These are phyloP conservation scores for Aspergillus ochraceoroseus DNA, from an alignment of 2,329 filamentous ascomycete genomes.

Conservation along the genomic window DNA sequence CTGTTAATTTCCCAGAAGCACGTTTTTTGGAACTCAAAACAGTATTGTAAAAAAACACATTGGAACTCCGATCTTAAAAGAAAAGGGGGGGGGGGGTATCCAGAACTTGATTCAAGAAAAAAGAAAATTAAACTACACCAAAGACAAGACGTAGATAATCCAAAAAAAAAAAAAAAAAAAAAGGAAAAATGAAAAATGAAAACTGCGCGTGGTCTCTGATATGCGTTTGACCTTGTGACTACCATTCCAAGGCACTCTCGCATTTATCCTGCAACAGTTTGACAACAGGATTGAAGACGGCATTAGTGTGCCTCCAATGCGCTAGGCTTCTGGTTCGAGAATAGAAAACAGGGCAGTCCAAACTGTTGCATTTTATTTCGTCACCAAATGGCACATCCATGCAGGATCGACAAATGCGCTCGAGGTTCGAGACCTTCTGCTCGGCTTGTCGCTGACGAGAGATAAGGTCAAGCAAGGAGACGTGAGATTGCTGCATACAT, in stretches of 20 bases:
- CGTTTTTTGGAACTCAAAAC: too few species aligned
- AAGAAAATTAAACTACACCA: too few species aligned
- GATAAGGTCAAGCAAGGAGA: slow-evolving; percentile 61
- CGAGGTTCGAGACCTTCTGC: slow-evolving; percentile 58
- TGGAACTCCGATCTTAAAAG: too few species aligned
- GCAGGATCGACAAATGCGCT: slow-evolving; percentile 73
- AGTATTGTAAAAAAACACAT: too few species aligned
- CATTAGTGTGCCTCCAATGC: slow-evolving; percentile 36
- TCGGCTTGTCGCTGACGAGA: slow-evolving; percentile 60
- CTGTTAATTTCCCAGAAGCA: too few species aligned
- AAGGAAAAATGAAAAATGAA: too few species aligned
- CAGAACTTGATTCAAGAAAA: too few species aligned
- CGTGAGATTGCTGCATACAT: slow-evolving; percentile 42
- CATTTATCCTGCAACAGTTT: slow-evolving; percentile 34
- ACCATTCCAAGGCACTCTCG: slow-evolving; percentile 39
- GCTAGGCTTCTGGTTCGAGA: slow-evolving; percentile 38
- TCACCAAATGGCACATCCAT: slow-evolving; percentile 68
- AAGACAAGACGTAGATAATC: too few species aligned
- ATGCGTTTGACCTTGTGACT: too few species aligned
- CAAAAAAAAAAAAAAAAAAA: neutral
- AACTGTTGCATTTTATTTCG: slow-evolving; percentile 78
- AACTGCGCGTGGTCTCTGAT: too few species aligned
- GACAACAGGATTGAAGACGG: slow-evolving; percentile 36
- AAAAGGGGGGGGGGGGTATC: too few species aligned
- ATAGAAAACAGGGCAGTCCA: slow-evolving; percentile 92